These are phyloP conservation scores for Paracoccidioides lutzii DNA, from an alignment of 2,329 filamentous ascomycete genomes.

Conservation along the genomic window DNA sequence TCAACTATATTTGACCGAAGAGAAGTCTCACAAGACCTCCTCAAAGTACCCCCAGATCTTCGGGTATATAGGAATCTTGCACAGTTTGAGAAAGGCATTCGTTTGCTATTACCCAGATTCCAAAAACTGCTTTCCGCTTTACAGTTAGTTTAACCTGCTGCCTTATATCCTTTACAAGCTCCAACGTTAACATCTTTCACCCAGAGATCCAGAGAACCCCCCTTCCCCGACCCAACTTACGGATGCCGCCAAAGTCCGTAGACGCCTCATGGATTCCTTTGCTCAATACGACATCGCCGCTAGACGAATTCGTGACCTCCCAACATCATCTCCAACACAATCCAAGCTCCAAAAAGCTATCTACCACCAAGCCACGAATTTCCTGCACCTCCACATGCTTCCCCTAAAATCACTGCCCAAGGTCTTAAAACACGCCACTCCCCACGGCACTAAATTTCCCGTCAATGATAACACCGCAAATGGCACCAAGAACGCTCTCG, in stretches of 20 bases:
- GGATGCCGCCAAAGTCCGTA: constrained; percentile 81
- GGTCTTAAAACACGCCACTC: constrained; percentile 49
- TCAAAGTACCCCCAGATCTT: constrained; percentile 58
- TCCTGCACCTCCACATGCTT: constrained; percentile 82
- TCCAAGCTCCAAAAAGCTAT: constrained; percentile 65
- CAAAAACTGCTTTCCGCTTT: constrained; percentile 62
- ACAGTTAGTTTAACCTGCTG: constrained; percentile 37
- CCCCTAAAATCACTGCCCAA: constrained; percentile 64
- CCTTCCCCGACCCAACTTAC: constrained; percentile 59
- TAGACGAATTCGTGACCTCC: constrained; percentile 65
- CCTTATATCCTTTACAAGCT: not conserved
- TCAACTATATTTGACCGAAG: constrained; percentile 56
- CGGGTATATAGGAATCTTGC: constrained; percentile 70
- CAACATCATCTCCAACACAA: constrained; percentile 59
- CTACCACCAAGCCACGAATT: constrained; percentile 67
- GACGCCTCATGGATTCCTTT: constrained; percentile 77
- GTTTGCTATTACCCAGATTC: constrained; percentile 67
- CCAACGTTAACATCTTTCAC: constrained; percentile 7
- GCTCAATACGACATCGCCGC: constrained; percentile 75
- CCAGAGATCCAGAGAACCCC: constrained; percentile 49
- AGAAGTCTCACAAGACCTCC: constrained; percentile 62
- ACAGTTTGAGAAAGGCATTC: constrained; percentile 80
- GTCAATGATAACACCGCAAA: constrained; percentile 15
- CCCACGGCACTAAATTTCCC: constrained; percentile 30
- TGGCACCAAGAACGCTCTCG: constrained; percentile 34